Percentiles rank a stretch among this genome's conserved stretches.
Conservation (phyloP, 495 filamentous ascomycete species). For the Trichoderma gamsii region DNA sequence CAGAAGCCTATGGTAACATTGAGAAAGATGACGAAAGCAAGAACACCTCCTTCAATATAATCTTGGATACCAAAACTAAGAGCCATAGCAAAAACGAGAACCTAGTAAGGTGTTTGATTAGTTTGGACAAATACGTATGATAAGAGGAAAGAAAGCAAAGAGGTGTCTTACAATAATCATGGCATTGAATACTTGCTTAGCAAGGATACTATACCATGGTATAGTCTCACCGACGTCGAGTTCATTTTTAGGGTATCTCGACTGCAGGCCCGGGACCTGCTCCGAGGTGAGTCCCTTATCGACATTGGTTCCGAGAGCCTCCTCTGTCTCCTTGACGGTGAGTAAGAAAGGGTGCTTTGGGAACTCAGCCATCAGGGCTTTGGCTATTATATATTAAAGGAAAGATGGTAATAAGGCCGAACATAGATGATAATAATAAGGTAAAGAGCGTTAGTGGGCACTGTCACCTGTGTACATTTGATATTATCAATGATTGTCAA, state of each 20-base stretch:
- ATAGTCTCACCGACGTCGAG: constrained; percentile 55
- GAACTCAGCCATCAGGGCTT: constrained; percentile 35
- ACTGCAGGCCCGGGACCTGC: constrained; percentile 44
- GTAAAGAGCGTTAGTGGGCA: background rate
- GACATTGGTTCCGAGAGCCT: constrained; percentile 46
- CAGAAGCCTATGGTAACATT: constrained; percentile 76
- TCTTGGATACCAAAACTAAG: constrained; percentile 74
- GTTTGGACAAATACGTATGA: background rate
- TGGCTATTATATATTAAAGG: background rate
- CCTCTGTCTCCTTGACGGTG: constrained; percentile 44
- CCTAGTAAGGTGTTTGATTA: constrained; percentile 34
- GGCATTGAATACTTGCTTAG: constrained; percentile 61
- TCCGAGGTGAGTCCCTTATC: constrained; percentile 52
- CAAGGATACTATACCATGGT: constrained; percentile 58
- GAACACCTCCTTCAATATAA: constrained; percentile 78
- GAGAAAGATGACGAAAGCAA: constrained; percentile 72
- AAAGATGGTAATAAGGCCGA: background rate
- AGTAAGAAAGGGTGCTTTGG: constrained; percentile 49
- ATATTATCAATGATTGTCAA: background rate
- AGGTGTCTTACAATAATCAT: constrained; percentile 51
- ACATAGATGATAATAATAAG: background rate
- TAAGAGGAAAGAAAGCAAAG: background rate
- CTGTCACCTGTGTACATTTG: background rate
- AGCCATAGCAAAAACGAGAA: constrained; percentile 78
- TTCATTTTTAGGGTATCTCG: constrained; percentile 55